Percentiles rank a stretch among this genome's conserved stretches.
Conservation (phyloP, 108 stramenopile species). For the Aurantiochytrium sp. region DNA sequence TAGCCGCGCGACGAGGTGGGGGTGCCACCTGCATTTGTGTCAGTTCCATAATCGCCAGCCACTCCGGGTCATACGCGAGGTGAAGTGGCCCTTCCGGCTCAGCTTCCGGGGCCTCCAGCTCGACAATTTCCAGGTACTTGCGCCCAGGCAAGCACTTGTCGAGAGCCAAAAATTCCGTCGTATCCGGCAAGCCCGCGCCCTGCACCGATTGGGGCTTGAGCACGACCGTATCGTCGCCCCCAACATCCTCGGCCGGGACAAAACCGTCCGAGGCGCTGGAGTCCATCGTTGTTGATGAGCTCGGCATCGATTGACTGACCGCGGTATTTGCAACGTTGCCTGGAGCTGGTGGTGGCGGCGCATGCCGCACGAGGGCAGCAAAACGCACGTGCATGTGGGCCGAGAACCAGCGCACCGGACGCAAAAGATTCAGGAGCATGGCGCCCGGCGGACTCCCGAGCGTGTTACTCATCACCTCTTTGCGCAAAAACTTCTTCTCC, state of each 20-base stretch:
- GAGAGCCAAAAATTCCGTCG: conserved; percentile 87
- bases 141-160: conserved; percentile 94
- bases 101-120: conserved; percentile 41
- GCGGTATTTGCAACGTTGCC: no score
- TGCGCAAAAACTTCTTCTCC: conserved; percentile 69
- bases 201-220: conserved; percentile 43
- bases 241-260: no score
- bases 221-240: conserved; percentile 49
- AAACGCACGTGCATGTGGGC: conserved; percentile 97
- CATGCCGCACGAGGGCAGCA: conserved; percentile 68
- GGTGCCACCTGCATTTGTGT: conserved; percentile 51
- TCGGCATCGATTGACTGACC: no score
- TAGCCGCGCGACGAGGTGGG: background rate
- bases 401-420: conserved; percentile 88
- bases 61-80: conserved; percentile 65
- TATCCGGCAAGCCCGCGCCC: conserved; percentile 36
- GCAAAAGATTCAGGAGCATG: conserved; percentile 64
- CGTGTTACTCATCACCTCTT: conserved; percentile 69
- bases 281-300: no score
- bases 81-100: conserved; percentile 32
- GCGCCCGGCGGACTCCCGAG: conserved; percentile 81
- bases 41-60: conserved; percentile 69
- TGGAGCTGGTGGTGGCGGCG: background rate
- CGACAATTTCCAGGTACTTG: conserved; percentile 73
- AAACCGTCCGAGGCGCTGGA: no score